phyloP scores from a whole-genome alignment of 495 filamentous ascomycete genomes.

The Tuber borchii region DNA sequence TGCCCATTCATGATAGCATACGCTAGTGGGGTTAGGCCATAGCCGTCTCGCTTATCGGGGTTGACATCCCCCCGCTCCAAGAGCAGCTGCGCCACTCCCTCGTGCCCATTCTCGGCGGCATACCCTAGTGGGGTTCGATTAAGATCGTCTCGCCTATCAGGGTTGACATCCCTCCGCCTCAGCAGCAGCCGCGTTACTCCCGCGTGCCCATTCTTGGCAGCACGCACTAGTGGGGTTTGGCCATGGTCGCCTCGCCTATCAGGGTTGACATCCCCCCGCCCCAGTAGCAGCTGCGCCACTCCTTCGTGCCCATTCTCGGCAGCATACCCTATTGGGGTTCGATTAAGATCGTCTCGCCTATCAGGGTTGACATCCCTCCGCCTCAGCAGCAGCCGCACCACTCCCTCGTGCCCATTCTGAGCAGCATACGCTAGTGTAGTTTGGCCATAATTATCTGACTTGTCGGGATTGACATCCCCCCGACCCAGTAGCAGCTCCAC shows the following conservation, averaged over 20 bases:
- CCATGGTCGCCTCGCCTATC: neutral
- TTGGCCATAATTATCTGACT: neutral
- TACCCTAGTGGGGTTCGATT: neutral
- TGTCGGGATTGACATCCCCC: neutral
- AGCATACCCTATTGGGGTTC: neutral
- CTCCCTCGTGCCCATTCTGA: neutral
- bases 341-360: neutral
- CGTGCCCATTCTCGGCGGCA: neutral
- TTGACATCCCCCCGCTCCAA: neutral
- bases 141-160: neutral
- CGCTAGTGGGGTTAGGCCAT: no score
- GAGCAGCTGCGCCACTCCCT: neutral
- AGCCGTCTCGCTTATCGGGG: neutral
- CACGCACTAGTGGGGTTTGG: neutral
- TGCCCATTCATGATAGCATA: neutral
- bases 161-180: neutral
- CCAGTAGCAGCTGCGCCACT: neutral
- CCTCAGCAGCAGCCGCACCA: neutral
- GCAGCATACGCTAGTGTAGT: neutral
- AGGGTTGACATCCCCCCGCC: neutral
- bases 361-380: neutral
- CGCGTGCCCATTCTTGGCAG: no score
- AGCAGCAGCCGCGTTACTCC: no score
- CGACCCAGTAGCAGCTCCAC: neutral
- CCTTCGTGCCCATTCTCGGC: neutral